Conservation (phyloP, 306 rosid species). For the Casuarina equisetifolia region DNA sequence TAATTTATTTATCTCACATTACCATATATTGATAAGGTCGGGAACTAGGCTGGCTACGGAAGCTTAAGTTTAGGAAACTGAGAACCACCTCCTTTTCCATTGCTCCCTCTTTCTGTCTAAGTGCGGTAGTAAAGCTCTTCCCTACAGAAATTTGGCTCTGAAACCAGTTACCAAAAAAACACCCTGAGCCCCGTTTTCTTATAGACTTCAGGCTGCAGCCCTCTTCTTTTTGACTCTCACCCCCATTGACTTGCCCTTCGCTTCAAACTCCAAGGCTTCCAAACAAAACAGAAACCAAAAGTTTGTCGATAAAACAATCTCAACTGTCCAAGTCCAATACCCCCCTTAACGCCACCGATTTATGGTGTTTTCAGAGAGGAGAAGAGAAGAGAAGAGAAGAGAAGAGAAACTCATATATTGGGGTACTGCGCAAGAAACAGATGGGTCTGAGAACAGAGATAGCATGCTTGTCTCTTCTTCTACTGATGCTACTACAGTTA, state of each 20-base stretch:
- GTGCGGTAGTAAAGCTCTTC: slow-evolving; percentile 20
- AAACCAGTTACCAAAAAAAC: slow-evolving; percentile 40
- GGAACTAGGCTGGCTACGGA: slow-evolving; percentile 22
- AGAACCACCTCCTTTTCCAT: slow-evolving; percentile 3
- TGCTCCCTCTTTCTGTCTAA: slow-evolving; percentile 12
- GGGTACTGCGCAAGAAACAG: slow-evolving; percentile 33
- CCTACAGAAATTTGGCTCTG: slow-evolving; percentile 43
- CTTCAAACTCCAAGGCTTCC: slow-evolving; percentile 48
- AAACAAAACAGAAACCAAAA: slow-evolving; percentile 21
- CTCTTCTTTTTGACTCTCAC: slow-evolving; percentile 56
- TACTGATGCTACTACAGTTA: slow-evolving; percentile 42
- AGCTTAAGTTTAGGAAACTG: slow-evolving; percentile 41
- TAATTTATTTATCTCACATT: slow-evolving; percentile 29
- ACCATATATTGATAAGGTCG: slow-evolving; percentile 23
- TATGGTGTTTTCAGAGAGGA: neutral
- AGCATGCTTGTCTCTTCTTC: slow-evolving; percentile 43
- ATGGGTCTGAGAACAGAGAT: slow-evolving; percentile 37
- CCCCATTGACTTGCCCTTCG: slow-evolving; percentile 53
- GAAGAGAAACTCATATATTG: neutral
- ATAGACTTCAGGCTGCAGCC: slow-evolving; percentile 39
- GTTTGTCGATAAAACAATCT: slow-evolving; percentile 16
- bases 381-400: neutral
- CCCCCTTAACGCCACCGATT: neutral
- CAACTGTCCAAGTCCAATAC: neutral
- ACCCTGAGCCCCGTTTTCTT: slow-evolving; percentile 4